These are phyloP conservation scores for Pichia pseudocactophila DNA, from an alignment of 805 yeast genomes.

Conservation along the genomic window DNA sequence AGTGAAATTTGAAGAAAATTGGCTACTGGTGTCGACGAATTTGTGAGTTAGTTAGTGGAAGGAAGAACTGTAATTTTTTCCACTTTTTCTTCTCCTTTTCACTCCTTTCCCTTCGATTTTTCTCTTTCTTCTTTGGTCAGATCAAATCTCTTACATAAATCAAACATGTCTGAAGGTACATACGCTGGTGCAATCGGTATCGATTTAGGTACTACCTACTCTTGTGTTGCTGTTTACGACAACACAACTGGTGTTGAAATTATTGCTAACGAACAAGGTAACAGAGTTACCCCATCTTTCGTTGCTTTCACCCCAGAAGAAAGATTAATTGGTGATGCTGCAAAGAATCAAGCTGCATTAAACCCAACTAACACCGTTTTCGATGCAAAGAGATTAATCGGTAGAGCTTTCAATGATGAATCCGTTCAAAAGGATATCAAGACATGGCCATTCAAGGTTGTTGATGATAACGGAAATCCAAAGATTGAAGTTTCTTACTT, in stretches of 20 bases:
- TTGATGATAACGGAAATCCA: slow-evolving; percentile 59
- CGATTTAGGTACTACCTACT: slow-evolving; percentile 86
- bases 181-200: slow-evolving; percentile 99
- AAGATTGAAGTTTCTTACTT: slow-evolving; percentile 60
- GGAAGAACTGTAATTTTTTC: too few species aligned
- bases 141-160: slow-evolving; percentile 3
- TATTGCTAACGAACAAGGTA: slow-evolving; percentile 79
- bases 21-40: too few species aligned
- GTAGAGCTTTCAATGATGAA: slow-evolving; percentile 68
- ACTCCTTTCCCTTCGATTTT: neutral
- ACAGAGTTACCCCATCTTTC: slow-evolving; percentile 77
- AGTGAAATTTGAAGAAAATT: too few species aligned
- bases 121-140: neutral
- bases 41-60: too few species aligned
- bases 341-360: slow-evolving; percentile 76
- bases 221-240: slow-evolving; percentile 68
- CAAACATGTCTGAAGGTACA: slow-evolving; percentile 91
- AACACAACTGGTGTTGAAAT: slow-evolving; percentile 64
- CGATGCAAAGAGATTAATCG: slow-evolving; percentile 78
- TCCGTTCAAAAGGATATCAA: slow-evolving; percentile 83
- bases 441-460: slow-evolving; percentile 78
- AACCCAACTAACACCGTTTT: slow-evolving; percentile 71
- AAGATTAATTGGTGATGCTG: slow-evolving; percentile 77
- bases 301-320: slow-evolving; percentile 73
- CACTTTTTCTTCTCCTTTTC: slow-evolving; percentile 1